A percentile compares a stretch with the other conserved stretches of the same genome.
Evolutionary conservation across 129 eudicot genomes (phyloP).

Genomic region (sunflower (Helianthus annuus)): DNA sequence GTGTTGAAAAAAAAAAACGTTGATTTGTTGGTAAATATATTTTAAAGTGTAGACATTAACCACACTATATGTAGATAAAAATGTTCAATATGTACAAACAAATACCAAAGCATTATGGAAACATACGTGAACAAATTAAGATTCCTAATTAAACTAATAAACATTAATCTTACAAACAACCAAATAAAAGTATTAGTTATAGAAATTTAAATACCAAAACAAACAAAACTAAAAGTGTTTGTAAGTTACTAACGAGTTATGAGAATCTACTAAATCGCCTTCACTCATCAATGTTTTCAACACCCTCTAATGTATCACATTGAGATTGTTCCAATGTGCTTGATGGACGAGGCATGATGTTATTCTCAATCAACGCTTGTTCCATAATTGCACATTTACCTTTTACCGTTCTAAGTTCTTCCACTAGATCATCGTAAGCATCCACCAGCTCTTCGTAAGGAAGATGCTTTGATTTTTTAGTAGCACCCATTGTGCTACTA

Average conservation of each 20-base stretch:
- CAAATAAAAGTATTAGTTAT: neutral
- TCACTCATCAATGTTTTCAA: neutral
- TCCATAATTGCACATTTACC: neutral
- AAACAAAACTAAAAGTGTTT: neutral
- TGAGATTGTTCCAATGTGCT: neutral
- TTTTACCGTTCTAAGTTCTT: neutral
- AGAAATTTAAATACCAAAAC: neutral
- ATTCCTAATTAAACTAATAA: neutral
- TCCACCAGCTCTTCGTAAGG: neutral
- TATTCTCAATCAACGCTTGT: neutral
- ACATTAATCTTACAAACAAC: neutral
- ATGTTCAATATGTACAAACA: no score
- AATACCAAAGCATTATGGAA: no score
- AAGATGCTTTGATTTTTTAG: neutral
- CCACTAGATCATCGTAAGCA: neutral
- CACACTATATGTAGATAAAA: no score
- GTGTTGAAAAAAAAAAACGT: neutral
- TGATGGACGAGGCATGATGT: conserved; percentile 7
- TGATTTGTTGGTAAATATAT: neutral
- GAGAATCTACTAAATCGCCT: neutral
- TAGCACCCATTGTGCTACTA: neutral
- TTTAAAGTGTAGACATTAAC: neutral
- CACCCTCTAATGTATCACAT: neutral
- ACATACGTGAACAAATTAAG: neutral
- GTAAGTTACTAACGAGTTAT: neutral